These are phyloP conservation scores for Colletotrichum destructivum DNA, from an alignment of 2,329 filamentous ascomycete genomes.

Conservation along the genomic window DNA sequence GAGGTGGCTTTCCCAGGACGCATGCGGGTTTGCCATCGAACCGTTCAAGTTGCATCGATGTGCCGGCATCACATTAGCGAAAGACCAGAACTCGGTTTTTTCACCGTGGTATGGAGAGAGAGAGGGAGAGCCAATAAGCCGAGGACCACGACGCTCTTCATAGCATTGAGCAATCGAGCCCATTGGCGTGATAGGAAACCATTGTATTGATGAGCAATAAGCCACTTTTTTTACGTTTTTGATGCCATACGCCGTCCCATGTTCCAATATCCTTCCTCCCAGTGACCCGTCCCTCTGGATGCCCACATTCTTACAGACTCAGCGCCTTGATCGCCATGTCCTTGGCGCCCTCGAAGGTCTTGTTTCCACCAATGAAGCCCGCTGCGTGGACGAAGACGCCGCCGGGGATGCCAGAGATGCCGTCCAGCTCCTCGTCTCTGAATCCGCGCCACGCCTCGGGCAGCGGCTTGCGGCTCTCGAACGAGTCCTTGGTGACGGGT, in stretches of 20 bases:
- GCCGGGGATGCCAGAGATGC: slow-evolving; percentile 77
- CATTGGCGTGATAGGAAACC: not conserved
- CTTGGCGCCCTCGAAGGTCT: slow-evolving; percentile 89
- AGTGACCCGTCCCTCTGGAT: not conserved
- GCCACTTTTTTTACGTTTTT: slow-evolving; percentile 25
- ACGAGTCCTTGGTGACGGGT: slow-evolving; percentile 86
- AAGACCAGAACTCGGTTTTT: no score
- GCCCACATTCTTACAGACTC: slow-evolving; percentile 46
- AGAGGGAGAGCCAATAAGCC: no score
- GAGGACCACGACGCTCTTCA: no score
- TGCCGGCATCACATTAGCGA: not conserved
- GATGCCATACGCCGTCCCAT: slow-evolving; percentile 39
- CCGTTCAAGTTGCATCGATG: not conserved
- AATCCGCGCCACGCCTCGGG: slow-evolving; percentile 94
- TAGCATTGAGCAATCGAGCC: no score
- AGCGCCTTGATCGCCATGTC: slow-evolving; percentile 87
- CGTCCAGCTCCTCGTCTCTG: slow-evolving; percentile 87
- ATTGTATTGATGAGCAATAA: slow-evolving; percentile 38
- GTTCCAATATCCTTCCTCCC: slow-evolving; percentile 15
- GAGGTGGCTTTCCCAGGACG: not conserved
- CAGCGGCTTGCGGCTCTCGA: slow-evolving; percentile 91
- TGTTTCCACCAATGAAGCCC: slow-evolving; percentile 96
- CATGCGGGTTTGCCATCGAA: not conserved
- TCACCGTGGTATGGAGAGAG: no score
- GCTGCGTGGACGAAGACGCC: slow-evolving; percentile 94